Evolutionary conservation across 768 basidiomycete genomes (phyloP).

Genomic region (Pleurotus tuoliensis): DNA sequence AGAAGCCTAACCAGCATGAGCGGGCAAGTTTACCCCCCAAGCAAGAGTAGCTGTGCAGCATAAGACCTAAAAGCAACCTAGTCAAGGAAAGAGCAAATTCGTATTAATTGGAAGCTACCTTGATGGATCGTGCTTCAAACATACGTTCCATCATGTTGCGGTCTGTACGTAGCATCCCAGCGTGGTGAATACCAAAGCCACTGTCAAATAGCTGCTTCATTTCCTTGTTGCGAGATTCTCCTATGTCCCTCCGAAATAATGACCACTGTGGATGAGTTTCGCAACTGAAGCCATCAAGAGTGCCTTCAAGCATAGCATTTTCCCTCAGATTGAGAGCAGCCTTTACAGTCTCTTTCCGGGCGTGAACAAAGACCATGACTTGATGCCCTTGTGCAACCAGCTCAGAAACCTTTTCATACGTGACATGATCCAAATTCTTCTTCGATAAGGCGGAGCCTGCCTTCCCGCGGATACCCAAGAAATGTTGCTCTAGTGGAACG

Average conservation of each 20-base stretch:
- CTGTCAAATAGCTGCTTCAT: constrained; percentile 91
- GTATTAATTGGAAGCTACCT: constrained; percentile 45
- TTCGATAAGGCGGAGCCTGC: constrained; percentile 66
- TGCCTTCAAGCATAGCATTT: constrained; percentile 65
- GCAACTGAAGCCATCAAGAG: constrained; percentile 74
- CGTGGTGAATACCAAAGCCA: constrained; percentile 98
- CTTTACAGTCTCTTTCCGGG: constrained; percentile 97
- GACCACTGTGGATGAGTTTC: constrained; percentile 75
- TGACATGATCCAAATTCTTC: constrained; percentile 83
- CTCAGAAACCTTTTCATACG: constrained; percentile 87
- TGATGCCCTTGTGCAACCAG: constrained; percentile 92
- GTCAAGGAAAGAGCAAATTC: not conserved
- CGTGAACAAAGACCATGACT: constrained; percentile 99
- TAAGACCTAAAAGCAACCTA: constrained; percentile 62
- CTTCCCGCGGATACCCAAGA: constrained; percentile 91
- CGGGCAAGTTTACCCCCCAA: constrained; percentile 99
- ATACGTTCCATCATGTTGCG: constrained; percentile 93
- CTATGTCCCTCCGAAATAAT: constrained; percentile 74
- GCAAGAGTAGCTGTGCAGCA: constrained; percentile 98
- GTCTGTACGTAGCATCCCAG: constrained; percentile 94
- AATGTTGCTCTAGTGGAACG: constrained; percentile 95
- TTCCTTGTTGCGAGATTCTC: constrained; percentile 87
- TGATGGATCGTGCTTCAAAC: constrained; percentile 89
- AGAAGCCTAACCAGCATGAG: constrained; percentile 73
- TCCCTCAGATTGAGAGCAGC: constrained; percentile 80